These are phyloP conservation scores for Euphorbia lathyris DNA, from an alignment of 345 rosid species.

Conservation along the genomic window DNA sequence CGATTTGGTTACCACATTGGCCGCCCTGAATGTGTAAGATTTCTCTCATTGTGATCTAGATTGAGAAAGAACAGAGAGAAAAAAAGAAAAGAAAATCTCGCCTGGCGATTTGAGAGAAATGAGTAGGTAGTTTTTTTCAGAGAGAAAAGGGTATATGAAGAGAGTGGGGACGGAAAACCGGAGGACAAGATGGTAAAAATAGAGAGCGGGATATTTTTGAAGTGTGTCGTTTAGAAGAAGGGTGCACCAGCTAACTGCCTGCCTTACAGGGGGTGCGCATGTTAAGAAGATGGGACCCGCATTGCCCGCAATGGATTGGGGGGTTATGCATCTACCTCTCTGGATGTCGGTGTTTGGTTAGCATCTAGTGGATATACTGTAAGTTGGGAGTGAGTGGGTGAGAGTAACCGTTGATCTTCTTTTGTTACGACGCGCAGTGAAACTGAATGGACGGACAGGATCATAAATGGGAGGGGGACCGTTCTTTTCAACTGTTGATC, in stretches of 20 bases:
- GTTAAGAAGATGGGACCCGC: conserved; percentile 17
- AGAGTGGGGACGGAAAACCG: conserved; percentile 9
- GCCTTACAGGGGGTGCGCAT: conserved; percentile 23
- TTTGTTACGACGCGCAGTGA: not conserved
- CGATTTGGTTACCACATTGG: conserved; percentile 99
- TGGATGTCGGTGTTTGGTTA: not conserved
- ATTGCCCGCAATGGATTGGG: not conserved
- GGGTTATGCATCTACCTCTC: not conserved
- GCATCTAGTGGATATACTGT: not conserved
- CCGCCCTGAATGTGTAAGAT: conserved; percentile 95
- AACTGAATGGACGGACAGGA: not conserved
- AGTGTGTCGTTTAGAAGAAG: conserved; percentile 18
- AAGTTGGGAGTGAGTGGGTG: not conserved
- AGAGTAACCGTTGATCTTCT: not conserved
- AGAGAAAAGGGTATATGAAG: not conserved
- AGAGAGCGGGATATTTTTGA: conserved; percentile 27
- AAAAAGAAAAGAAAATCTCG: not conserved
- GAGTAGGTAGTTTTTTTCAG: too few relatives aligned
- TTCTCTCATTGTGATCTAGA: conserved; percentile 58
- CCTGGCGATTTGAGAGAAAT: not conserved
- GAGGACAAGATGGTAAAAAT: conserved; percentile 18
- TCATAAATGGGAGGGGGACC: not conserved
- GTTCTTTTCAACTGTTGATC: too few relatives aligned
- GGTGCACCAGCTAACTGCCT: conserved; percentile 12
- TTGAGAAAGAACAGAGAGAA: not conserved